These are phyloP conservation scores for Caryopteris hybrid DNA, from an alignment of 305 asterid species.

Conservation along the genomic window DNA sequence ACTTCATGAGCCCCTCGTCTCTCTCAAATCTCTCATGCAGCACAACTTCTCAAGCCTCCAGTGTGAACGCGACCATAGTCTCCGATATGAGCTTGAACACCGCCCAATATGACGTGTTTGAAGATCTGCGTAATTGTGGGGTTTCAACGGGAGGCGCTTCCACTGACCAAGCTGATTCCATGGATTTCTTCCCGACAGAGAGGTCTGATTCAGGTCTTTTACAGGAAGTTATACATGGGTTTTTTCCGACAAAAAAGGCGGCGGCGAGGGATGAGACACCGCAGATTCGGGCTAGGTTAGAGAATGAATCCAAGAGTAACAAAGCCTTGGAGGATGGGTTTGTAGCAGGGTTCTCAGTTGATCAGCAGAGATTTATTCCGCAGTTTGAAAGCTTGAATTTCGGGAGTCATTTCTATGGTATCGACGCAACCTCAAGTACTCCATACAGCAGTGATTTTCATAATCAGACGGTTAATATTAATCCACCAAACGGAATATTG, in stretches of 20 bases:
- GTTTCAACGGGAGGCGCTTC: no score
- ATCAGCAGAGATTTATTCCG: constrained; percentile 12
- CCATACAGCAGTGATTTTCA: constrained; percentile 23
- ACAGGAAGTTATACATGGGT: constrained; percentile 64
- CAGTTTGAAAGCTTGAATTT: constrained; percentile 16
- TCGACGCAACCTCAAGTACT: constrained; percentile 11
- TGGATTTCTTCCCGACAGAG: constrained; percentile 59
- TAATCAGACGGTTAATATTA: not conserved
- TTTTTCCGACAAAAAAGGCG: constrained; percentile 61
- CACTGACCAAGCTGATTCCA: constrained; percentile 11
- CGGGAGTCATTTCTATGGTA: constrained; percentile 12
- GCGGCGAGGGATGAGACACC: no score
- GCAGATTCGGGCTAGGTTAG: not conserved
- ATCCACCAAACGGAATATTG: constrained; percentile 29
- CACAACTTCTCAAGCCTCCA: not conserved
- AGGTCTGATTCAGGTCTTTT: constrained; percentile 64
- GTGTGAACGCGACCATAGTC: not conserved
- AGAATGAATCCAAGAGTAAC: no score
- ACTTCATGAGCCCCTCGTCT: constrained; percentile 15
- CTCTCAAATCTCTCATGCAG: constrained; percentile 13
- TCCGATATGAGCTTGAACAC: constrained; percentile 3
- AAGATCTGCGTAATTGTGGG: not conserved
- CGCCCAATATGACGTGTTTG: not conserved
- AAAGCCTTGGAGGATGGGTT: constrained; percentile 1
- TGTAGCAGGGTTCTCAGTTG: constrained; percentile 23